phyloP scores from a whole-genome alignment of 805 yeast species.

The Priceomyces melissophilus region DNA sequence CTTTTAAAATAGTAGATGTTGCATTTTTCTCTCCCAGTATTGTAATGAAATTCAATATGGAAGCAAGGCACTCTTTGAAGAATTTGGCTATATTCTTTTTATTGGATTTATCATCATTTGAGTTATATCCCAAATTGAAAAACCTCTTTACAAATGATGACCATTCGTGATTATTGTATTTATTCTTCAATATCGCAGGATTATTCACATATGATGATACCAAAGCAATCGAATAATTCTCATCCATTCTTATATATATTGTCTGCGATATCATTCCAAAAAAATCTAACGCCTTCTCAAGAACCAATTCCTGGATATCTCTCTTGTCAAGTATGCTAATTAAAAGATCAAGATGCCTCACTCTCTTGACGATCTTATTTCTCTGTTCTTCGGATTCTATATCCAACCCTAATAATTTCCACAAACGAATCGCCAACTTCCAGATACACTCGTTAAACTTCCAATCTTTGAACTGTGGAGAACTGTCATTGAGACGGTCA shows the following conservation, averaged over 20 bases:
- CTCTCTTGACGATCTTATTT: slow-evolving; percentile 37
- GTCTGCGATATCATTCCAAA: slow-evolving; percentile 16
- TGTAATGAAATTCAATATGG: slow-evolving; percentile 8
- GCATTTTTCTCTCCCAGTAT: neutral
- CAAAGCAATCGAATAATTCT: slow-evolving; percentile 23
- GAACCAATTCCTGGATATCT: slow-evolving; percentile 7
- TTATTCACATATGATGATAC: slow-evolving; percentile 16
- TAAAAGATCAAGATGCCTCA: slow-evolving; percentile 38
- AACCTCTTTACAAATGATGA: slow-evolving; percentile 19
- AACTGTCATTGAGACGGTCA: slow-evolving; percentile 57
- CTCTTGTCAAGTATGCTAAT: slow-evolving; percentile 6
- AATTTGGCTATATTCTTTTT: slow-evolving; percentile 30
- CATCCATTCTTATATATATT: slow-evolving; percentile 33
- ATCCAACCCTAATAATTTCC: slow-evolving; percentile 25
- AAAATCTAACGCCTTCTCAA: slow-evolving; percentile 16
- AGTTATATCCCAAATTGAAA: slow-evolving; percentile 10
- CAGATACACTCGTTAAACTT: slow-evolving; percentile 45
- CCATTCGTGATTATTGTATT: slow-evolving; percentile 17
- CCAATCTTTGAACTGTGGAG: slow-evolving; percentile 37
- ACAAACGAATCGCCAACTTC: slow-evolving; percentile 44
- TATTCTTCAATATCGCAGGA: slow-evolving; percentile 3
- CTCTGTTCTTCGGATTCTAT: slow-evolving; percentile 38
- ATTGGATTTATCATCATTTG: slow-evolving; percentile 19
- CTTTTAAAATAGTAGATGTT: slow-evolving; percentile 1
- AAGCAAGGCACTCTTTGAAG: slow-evolving; percentile 21